Conservation (phyloP, 2,329 filamentous ascomycete species). For the Aspergillus vadensis region DNA sequence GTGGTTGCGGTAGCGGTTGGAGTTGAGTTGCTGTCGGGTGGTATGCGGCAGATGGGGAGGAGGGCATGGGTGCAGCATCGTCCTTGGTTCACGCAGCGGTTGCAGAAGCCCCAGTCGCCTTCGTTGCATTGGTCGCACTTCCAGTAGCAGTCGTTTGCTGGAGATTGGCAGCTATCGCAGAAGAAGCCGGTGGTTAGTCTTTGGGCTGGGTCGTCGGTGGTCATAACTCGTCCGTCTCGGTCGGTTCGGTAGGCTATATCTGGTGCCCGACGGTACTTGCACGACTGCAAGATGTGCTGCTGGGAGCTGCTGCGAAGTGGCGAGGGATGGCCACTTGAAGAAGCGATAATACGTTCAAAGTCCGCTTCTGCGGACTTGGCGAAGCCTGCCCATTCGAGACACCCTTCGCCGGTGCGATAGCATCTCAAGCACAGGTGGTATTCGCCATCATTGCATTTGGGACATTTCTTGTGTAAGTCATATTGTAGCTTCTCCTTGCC, state of each 20-base stretch:
- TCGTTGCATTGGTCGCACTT: slow-evolving; percentile 84
- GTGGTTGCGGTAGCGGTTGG: slow-evolving; percentile 30
- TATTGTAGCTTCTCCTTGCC: slow-evolving; percentile 74
- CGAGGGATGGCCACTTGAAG: slow-evolving; percentile 23
- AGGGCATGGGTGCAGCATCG: slow-evolving; percentile 79
- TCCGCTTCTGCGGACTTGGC: slow-evolving; percentile 69
- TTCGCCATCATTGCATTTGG: slow-evolving; percentile 66
- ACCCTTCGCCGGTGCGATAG: slow-evolving; percentile 76
- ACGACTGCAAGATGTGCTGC: slow-evolving; percentile 55
- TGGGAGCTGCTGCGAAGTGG: slow-evolving; percentile 36
- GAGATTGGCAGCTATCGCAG: slow-evolving; percentile 72
- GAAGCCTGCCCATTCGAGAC: slow-evolving; percentile 86
- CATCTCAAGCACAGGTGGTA: slow-evolving; percentile 82
- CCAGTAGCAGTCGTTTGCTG: slow-evolving; percentile 86
- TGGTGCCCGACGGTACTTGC: slow-evolving; percentile 36
- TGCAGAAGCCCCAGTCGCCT: slow-evolving; percentile 94
- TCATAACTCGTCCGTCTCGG: slow-evolving; percentile 54
- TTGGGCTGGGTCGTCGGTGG: slow-evolving; percentile 66
- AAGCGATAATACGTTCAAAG: slow-evolving; percentile 60
- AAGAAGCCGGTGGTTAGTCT: slow-evolving; percentile 79
- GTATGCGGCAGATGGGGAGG: slow-evolving; percentile 68
- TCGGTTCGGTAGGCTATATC: slow-evolving; percentile 28
- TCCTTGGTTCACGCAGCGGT: slow-evolving; percentile 80
- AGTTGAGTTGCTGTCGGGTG: slow-evolving; percentile 33
- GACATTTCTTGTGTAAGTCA: slow-evolving; percentile 81